Base-by-base conservation (phyloP, 805 yeast genomes). In the Starmera caribaea region DNA sequence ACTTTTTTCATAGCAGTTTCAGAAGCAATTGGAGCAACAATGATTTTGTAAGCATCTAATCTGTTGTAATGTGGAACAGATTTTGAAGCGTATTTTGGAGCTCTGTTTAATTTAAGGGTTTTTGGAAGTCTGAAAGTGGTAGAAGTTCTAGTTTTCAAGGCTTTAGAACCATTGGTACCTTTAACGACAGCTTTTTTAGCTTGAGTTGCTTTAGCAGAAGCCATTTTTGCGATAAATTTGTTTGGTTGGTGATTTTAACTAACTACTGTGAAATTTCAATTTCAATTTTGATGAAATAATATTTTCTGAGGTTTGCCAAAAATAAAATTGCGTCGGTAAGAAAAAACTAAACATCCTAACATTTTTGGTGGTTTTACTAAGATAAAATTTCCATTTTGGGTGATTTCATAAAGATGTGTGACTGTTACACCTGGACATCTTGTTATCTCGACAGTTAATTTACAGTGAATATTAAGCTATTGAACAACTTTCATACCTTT, bases 1-100 rank as follows among this genome's bases (percentile, higher is more conserved):
- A 92, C 96, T 79, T 87, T 86, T 84, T 92, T 90, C 85, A 92
- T 88, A 65, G 98, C 96, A 58, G 96, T 86, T 79, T 92, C 98
- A 60, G 95, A 79, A 69, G 90, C 90, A 72, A 90, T 80, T 76
- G 97, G 97, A 59, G 86, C 74, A 69, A 85, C 83, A 66, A 92
- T 80, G 66, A 88, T 73, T 74, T 86, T 87, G 92, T 84, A 83
- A 63, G 94, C 84, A 70, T 92, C 98, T 65, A 86, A 70, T 80
- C 97, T 92, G 73, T 82, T 79, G 81, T 81, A 83, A 77, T 92
- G 97, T 65, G 97, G 95, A 61, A 92, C 95, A 58, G 96, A 70
- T 79, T 87, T 92, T 70, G 85, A 73, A 62, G 94, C 85, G 75
- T 90, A 90, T 73, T 82, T 84, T 74, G 98, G 97, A 65, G 79